A percentile compares a stretch with the other conserved stretches of the same genome.
These are phyloP conservation scores for Penicillium occitanis DNA, from an alignment of 2,329 filamentous ascomycete species.

Conservation along the genomic window DNA sequence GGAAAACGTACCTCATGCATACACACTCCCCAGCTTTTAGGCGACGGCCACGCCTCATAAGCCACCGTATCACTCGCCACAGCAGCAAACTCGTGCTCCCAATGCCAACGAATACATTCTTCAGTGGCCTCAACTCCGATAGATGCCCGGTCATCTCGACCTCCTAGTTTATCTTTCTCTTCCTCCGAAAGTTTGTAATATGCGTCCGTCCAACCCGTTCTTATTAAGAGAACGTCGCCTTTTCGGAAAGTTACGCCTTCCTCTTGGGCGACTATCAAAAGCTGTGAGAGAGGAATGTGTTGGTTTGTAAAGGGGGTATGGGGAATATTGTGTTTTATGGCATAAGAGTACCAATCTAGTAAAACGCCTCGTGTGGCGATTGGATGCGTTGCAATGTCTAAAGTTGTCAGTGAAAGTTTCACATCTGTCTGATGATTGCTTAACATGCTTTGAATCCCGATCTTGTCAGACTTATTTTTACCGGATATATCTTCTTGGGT, in stretches of 20 bases:
- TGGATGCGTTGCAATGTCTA: slow-evolving; percentile 21
- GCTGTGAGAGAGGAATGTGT: slow-evolving; percentile 21
- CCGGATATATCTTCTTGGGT: slow-evolving; percentile 25
- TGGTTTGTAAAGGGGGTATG: slow-evolving; percentile 15
- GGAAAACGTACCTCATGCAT: slow-evolving; percentile 22
- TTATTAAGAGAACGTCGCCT: slow-evolving; percentile 32
- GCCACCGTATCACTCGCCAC: slow-evolving; percentile 55
- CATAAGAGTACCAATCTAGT: slow-evolving; percentile 24
- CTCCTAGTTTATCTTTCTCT: slow-evolving; percentile 21
- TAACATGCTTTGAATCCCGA: slow-evolving; percentile 24
- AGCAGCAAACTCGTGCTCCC: slow-evolving; percentile 55
- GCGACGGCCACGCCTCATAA: slow-evolving; percentile 48
- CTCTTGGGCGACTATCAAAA: slow-evolving; percentile 26
- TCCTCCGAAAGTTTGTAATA: slow-evolving; percentile 24
- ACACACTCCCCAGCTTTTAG: slow-evolving; percentile 21
- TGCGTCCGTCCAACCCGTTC: slow-evolving; percentile 29
- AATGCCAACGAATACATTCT: slow-evolving; percentile 54
- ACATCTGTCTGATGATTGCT: background rate
- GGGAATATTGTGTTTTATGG: slow-evolving; percentile 16
- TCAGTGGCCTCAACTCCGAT: slow-evolving; percentile 49
- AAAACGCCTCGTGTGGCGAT: slow-evolving; percentile 24
- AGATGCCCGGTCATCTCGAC: slow-evolving; percentile 26
- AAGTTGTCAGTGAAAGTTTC: background rate
- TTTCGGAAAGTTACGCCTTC: slow-evolving; percentile 26
- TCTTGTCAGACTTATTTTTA: slow-evolving; percentile 17